These are phyloP conservation scores for Fusarium globosum DNA, from an alignment of 2,329 filamentous ascomycete species.

Conservation along the genomic window DNA sequence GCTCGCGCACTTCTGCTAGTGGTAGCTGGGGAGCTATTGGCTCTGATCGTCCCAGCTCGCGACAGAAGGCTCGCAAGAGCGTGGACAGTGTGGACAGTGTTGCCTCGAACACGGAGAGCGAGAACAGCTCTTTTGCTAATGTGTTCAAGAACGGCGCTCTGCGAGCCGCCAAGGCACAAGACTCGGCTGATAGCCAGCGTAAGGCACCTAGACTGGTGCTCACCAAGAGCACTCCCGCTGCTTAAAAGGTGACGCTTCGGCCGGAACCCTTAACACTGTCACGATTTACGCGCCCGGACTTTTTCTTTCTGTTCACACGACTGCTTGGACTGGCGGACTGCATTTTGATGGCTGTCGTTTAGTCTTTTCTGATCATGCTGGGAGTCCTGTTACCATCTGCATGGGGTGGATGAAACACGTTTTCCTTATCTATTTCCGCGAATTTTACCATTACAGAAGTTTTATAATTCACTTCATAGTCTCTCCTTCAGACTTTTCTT, in stretches of 20 bases:
- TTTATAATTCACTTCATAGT: conserved; percentile 55
- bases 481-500: conserved; percentile 52
- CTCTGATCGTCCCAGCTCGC: conserved; percentile 81
- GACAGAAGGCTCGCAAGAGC: conserved; percentile 72
- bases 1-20: conserved; percentile 80
- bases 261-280: conserved; percentile 41
- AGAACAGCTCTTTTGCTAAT: conserved; percentile 72
- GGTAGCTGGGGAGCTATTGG: conserved; percentile 83
- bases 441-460: conserved; percentile 45
- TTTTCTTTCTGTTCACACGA: conserved; percentile 52
- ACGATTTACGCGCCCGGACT: conserved; percentile 54
- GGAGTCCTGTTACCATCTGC: conserved; percentile 43
- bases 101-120: conserved; percentile 55
- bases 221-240: conserved; percentile 64
- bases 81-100: conserved; percentile 75
- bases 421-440: conserved; percentile 35
- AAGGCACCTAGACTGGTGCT: conserved; percentile 89
- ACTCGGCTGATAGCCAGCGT: conserved; percentile 72
- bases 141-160: conserved; percentile 71
- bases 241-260: conserved; percentile 41
- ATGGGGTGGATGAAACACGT: conserved; percentile 39
- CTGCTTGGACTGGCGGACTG: conserved; percentile 50
- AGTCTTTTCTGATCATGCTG: conserved; percentile 40
- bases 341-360: conserved; percentile 46
- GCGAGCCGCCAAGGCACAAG: conserved; percentile 63